Base-by-base conservation (phyloP, 2,329 filamentous ascomycete genomes). In the Ceratocystis smalleyi region DNA sequence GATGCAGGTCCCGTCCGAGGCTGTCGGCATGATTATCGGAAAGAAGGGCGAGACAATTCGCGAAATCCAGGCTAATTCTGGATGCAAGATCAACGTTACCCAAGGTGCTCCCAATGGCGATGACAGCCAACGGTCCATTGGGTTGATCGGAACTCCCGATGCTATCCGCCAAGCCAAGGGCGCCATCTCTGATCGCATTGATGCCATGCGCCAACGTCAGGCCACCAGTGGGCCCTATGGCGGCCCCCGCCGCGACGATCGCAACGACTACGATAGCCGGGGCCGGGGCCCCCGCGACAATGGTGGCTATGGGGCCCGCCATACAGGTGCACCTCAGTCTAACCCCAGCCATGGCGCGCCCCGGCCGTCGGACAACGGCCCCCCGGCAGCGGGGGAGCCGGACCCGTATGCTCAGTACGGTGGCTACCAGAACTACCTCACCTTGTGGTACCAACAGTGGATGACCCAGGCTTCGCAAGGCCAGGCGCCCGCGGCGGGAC, bases 11-110 rank as follows among this genome's bases (percentile, higher is more conserved):
- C 91, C 91, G 12, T 92, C 90, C 24, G 91, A 96, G 72, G 88
- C 91, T 5, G 91, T 96, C 64, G 91, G 91, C 67, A 96, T 96
- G 91, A 95, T 96, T 68, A 96, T 96, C 67, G 91, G 91, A 68
- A 95, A 95, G 78, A 88, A 89, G 65, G 91, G 91, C 68, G 91
- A 96, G 76, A 95, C 91, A 0, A 96, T 96, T 72, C 90, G 91
- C 68, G 89, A 95, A 69, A 95, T 96, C 86, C 91, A 96, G 74
- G 87, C 85, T 71, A 81, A 78, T 40, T 94, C 89, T 4, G 88
- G 89, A 57, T 96, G 91, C 81, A 95, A 95, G 77, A 95, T 96
- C 78, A 96, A 96, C 70, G 91, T 96, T 30, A 88, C 89, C 40
- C 88, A 89, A 70, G 86, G 85, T 43, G 87, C 87, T 17, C 86